phyloP scores from a whole-genome alignment of 2,329 filamentous ascomycete genomes.

The Verticillium dahliae region DNA sequence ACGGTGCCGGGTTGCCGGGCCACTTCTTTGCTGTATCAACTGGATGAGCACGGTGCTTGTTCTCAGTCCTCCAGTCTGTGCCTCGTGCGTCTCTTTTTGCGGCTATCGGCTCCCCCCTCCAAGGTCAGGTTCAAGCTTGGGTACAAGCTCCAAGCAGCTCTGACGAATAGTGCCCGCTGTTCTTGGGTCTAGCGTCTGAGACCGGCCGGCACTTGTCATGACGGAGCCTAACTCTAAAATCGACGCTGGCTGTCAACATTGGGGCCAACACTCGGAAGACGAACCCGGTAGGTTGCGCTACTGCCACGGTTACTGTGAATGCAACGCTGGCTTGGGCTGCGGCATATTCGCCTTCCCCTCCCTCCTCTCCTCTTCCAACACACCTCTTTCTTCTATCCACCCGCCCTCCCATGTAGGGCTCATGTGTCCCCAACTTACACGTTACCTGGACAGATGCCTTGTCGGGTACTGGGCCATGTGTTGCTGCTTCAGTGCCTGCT shows the following conservation, averaged over 20 bases:
- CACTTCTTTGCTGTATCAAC: not conserved
- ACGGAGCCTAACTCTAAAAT: slow-evolving; percentile 3
- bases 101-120: not conserved
- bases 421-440: not conserved
- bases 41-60: not conserved
- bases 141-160: not conserved
- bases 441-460: not conserved
- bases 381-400: not conserved
- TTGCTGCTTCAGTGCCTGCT: not conserved
- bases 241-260: not conserved
- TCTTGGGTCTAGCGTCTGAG: not conserved
- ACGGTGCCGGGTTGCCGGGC: not conserved
- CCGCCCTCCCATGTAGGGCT: not conserved
- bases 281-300: not conserved
- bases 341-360: not conserved
- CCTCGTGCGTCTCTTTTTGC: not conserved
- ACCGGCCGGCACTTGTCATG: slow-evolving; percentile 2
- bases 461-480: not conserved
- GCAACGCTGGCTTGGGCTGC: not conserved
- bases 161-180: not conserved
- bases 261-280: not conserved
- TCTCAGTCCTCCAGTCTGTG: not conserved
- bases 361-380: too few species aligned
- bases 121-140: not conserved
- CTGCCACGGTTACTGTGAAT: not conserved